Base-by-base conservation (phyloP, 495 filamentous ascomycete species). In the Aspergillus conjunctus region DNA sequence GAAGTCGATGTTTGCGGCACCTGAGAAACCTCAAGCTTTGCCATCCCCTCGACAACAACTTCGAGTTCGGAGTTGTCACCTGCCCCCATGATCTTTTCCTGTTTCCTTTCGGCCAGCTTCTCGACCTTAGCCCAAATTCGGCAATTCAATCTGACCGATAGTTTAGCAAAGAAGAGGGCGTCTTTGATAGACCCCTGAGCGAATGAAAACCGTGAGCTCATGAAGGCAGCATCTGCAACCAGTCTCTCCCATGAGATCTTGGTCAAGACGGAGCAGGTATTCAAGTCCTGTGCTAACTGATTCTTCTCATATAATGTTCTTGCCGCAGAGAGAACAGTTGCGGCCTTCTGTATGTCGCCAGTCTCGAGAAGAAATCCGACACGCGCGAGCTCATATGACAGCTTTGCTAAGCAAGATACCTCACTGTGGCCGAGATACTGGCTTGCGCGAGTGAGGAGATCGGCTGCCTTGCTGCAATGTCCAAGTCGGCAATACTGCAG, bases 401-500 rank as follows among this genome's bases (percentile, higher is more conserved):
- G 74, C 32, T 59, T 73, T 20, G 82, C 77, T 34, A 80, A 68
- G 33, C 72, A 69, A 0, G 77, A 74, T 10, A 79, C 62, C 6
- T 72, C 66, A 43, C 69, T 63, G 18, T 71, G 68, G 20, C 71
- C 65, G 31, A 83, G 56, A 61, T 82, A 79, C 20, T 76, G 74
- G 51, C 76, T 80, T 9, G 89, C 87, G 54, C 84, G 82, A 3
- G 76, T 75, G 18, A 97, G 78, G 1, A 85, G 68, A 43, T 86
- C 70, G 34, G 86, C 85, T 39, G 92, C 91, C 68, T 90, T 89
- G 14, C 82, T 82, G 18, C 88, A 88, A 62, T 90, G 88, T 26
- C 94, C 94, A 56, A 93, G 83, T 18, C 82, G 83, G 52, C 91
- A 83, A 66, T 92, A 91, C 60, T 93, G 90, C 4, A 86, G 62